These are phyloP conservation scores for Hymenoscyphus fraxineus DNA, from an alignment of 2,329 filamentous ascomycete species.

Conservation along the genomic window DNA sequence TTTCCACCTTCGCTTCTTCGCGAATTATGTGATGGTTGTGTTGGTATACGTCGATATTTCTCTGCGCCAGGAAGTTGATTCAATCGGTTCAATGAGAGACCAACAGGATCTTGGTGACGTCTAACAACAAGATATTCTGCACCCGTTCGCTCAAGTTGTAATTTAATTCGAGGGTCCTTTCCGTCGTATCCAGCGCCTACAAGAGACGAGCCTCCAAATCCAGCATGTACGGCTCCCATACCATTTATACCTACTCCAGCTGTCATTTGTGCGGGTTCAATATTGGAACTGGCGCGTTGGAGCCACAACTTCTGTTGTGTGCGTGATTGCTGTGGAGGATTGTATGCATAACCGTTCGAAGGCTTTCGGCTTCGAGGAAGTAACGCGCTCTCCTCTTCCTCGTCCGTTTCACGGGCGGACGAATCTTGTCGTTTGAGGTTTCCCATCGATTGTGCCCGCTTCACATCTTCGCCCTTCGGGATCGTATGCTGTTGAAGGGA, in stretches of 20 bases:
- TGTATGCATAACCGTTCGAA: slow-evolving; percentile 25
- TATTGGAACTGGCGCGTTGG: slow-evolving; percentile 67
- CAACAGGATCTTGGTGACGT: slow-evolving; percentile 67
- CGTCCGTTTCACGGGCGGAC: slow-evolving; percentile 32
- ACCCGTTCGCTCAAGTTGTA: slow-evolving; percentile 64
- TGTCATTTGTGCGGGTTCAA: slow-evolving; percentile 57
- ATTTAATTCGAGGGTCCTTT: slow-evolving; percentile 59
- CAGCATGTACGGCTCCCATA: slow-evolving; percentile 24
- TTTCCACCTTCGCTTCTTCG: slow-evolving; percentile 32
- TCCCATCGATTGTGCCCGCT: slow-evolving; percentile 32
- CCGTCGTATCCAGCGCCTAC: slow-evolving; percentile 53
- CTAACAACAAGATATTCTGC: slow-evolving; percentile 73
- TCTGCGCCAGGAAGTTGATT: slow-evolving; percentile 50
- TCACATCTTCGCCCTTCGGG: slow-evolving; percentile 24
- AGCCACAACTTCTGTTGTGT: slow-evolving; percentile 75
- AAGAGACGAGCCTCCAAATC: slow-evolving; percentile 19
- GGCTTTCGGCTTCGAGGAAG: slow-evolving; percentile 40
- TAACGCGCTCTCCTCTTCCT: slow-evolving; percentile 42
- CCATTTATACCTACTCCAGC: slow-evolving; percentile 38
- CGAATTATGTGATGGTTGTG: slow-evolving; percentile 32
- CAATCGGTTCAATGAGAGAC: slow-evolving; percentile 55
- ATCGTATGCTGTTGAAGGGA: slow-evolving; percentile 44
- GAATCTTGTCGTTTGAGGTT: slow-evolving; percentile 26
- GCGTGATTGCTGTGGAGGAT: slow-evolving; percentile 50
- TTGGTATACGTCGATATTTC: slow-evolving; percentile 47